These are phyloP conservation scores for Vaucheria bursata DNA, from an alignment of 352 stramenopile genomes.

Conservation along the genomic window DNA sequence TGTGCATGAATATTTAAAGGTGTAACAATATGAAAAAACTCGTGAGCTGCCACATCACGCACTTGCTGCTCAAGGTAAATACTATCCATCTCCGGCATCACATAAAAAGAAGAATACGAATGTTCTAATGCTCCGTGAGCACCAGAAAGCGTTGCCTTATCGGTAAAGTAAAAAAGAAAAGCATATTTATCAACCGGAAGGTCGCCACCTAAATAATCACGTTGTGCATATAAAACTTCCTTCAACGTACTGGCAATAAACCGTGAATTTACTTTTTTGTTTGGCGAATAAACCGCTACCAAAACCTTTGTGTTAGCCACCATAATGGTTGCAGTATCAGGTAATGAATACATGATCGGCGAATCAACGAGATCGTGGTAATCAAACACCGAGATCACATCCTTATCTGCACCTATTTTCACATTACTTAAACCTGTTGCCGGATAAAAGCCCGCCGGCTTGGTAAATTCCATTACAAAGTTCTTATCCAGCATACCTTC, in stretches of 20 bases:
- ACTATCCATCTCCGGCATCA: background rate
- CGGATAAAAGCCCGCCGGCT: background rate
- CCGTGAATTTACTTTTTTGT: background rate
- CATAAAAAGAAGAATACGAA: background rate
- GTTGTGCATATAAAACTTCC: background rate
- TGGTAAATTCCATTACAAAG: background rate
- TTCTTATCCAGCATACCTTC: background rate
- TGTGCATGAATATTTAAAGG: background rate
- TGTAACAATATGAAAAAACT: background rate
- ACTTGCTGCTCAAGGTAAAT: background rate
- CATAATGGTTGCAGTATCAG: background rate
- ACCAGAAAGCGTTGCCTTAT: background rate
- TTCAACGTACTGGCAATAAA: background rate
- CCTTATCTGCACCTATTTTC: background rate
- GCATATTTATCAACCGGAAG: background rate
- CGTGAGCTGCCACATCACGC: background rate
- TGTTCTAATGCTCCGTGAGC: background rate
- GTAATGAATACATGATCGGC: background rate
- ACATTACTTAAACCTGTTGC: background rate
- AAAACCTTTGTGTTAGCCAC: background rate
- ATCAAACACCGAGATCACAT: background rate
- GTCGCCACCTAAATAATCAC: background rate
- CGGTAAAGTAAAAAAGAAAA: conserved; percentile 1
- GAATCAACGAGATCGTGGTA: background rate
- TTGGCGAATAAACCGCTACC: background rate